phyloP scores from a whole-genome alignment of 306 rosid genomes.

The Prunus mume region DNA sequence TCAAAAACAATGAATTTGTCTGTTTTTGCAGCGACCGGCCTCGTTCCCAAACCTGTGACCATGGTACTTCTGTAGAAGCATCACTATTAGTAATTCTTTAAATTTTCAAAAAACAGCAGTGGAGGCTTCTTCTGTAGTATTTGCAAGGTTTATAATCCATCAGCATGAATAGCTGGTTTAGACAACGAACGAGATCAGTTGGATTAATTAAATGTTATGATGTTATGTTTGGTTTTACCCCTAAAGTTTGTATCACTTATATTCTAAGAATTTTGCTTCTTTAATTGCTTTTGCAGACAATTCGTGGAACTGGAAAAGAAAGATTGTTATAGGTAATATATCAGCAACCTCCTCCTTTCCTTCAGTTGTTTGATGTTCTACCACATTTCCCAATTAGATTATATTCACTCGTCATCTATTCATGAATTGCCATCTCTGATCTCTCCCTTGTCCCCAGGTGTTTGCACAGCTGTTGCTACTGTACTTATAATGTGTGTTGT shows the following conservation, averaged over 20 bases:
- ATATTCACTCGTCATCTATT: neutral
- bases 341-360: neutral
- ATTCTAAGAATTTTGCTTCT: slow-evolving; percentile 3
- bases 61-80: slow-evolving; percentile 35
- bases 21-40: slow-evolving; percentile 57
- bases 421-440: slow-evolving; percentile 4
- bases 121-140: neutral
- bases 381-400: neutral
- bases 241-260: neutral
- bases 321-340: slow-evolving; percentile 44
- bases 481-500: neutral
- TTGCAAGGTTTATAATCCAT: neutral
- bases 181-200: no score
- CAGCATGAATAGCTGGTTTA: no score
- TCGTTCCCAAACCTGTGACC: slow-evolving; percentile 40
- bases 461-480: neutral
- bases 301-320: rapidly evolving
- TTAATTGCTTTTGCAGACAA: slow-evolving; percentile 21
- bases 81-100: neutral
- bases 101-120: neutral
- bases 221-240: neutral
- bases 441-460: slow-evolving; percentile 28
- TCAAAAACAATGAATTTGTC: slow-evolving; percentile 29
- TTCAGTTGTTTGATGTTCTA: neutral
- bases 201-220: no score